phyloP scores from a whole-genome alignment of 2,329 filamentous ascomycete genomes.

The Chrysosporium queenslandicum region DNA sequence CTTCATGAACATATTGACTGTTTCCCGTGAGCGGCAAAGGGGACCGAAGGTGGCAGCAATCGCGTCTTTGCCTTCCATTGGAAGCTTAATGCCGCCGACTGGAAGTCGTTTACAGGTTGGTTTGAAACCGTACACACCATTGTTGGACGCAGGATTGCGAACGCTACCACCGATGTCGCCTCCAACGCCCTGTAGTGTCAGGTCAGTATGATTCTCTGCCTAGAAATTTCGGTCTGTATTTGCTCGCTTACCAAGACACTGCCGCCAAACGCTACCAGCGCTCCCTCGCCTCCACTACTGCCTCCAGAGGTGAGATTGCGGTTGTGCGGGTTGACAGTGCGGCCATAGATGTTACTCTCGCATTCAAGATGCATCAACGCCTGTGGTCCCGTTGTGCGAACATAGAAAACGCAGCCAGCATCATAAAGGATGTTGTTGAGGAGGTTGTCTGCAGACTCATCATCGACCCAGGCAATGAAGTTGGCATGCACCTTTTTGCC shows the following conservation, averaged over 20 bases:
- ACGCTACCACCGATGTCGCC: constrained; percentile 50
- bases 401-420: constrained; percentile 55
- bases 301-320: constrained; percentile 52
- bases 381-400: constrained; percentile 60
- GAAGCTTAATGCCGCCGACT: constrained; percentile 37
- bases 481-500: constrained; percentile 50
- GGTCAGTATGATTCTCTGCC: background rate
- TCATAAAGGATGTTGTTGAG: constrained; percentile 49
- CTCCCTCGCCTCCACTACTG: constrained; percentile 55
- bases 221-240: background rate
- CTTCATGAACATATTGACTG: constrained; percentile 25
- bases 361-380: constrained; percentile 47
- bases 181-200: constrained; percentile 42
- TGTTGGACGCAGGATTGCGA: constrained; percentile 41
- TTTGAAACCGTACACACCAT: constrained; percentile 44
- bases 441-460: constrained; percentile 29
- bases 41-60: constrained; percentile 50
- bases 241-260: constrained; percentile 40
- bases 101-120: constrained; percentile 41
- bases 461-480: constrained; percentile 15
- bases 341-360: constrained; percentile 52
- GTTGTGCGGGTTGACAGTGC: constrained; percentile 54
- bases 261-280: constrained; percentile 49
- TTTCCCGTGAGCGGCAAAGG: constrained; percentile 46
- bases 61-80: constrained; percentile 31